Conservation (phyloP, 1,284 basidiomycete genomes). For the Sphagnurus paluster region DNA sequence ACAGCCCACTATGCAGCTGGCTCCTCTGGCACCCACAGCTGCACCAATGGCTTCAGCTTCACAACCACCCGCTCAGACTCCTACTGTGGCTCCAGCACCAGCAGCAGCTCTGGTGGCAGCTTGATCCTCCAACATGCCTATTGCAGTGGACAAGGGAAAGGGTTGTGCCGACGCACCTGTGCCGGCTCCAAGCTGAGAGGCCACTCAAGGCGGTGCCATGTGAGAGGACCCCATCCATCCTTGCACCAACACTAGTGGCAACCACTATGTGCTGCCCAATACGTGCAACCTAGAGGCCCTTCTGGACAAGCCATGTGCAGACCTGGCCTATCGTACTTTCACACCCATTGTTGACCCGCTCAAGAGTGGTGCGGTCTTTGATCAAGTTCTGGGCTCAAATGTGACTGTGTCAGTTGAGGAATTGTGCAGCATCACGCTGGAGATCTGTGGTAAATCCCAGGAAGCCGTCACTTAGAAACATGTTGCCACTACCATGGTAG, state of each 20-base stretch:
- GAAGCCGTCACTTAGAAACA: conserved; percentile 1
- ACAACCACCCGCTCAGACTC: too few relatives aligned
- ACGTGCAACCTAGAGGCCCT: neutral
- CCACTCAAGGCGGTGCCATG: neutral
- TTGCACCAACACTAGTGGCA: neutral
- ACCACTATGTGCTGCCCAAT: neutral
- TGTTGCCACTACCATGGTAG: neutral
- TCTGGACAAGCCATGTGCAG: neutral
- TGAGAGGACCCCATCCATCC: neutral
- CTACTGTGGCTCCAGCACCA: too few relatives aligned
- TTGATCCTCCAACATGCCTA: too few relatives aligned
- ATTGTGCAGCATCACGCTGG: neutral
- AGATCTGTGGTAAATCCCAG: neutral
- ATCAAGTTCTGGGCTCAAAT: neutral
- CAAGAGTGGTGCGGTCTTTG: neutral
- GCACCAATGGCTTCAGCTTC: too few relatives aligned
- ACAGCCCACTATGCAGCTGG: too few relatives aligned
- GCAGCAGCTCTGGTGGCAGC: too few relatives aligned
- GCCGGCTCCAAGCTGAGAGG: neutral
- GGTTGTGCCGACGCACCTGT: neutral
- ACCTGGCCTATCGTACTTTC: neutral
- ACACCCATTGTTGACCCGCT: neutral
- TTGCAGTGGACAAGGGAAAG: too few relatives aligned
- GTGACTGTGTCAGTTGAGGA: neutral
- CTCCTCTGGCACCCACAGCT: too few relatives aligned